Evolutionary conservation across 2,329 filamentous ascomycete species (phyloP).

Genomic region (Aspergillus pseudonomiae): DNA sequence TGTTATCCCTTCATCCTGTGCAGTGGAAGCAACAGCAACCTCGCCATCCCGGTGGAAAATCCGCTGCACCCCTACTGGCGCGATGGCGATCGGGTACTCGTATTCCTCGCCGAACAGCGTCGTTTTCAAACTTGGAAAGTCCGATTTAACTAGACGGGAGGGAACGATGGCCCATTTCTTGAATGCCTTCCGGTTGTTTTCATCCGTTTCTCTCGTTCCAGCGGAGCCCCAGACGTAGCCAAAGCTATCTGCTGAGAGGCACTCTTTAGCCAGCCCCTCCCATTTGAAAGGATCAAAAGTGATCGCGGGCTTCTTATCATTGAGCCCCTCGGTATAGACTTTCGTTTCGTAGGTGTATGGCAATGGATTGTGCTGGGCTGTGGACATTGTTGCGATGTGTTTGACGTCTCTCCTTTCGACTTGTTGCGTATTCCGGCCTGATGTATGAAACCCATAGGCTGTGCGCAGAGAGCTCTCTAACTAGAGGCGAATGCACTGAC

Average conservation of each 20-base stretch:
- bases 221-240: conserved; percentile 64
- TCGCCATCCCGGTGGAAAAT: conserved; percentile 69
- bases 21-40: conserved; percentile 63
- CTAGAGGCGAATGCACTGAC: not conserved
- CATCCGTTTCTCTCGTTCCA: conserved; percentile 35
- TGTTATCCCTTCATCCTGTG: conserved; percentile 61
- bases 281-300: conserved; percentile 61
- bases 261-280: conserved; percentile 54
- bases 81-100: conserved; percentile 60
- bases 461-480: not conserved
- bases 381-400: not conserved
- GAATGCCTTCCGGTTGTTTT: conserved; percentile 35
- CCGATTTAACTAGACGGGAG: conserved; percentile 32
- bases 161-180: conserved; percentile 32
- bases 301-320: conserved; percentile 51
- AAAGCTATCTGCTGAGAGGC: conserved; percentile 54
- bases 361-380: not conserved
- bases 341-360: conserved; percentile 39
- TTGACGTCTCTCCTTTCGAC: not conserved
- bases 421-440: not conserved
- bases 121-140: conserved; percentile 51
- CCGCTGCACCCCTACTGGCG: conserved; percentile 69
- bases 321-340: conserved; percentile 52
- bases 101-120: conserved; percentile 55
- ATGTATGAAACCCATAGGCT: not conserved